Conservation (phyloP, 768 basidiomycete genomes). For the Pseudohyphozyma bogoriensis region DNA sequence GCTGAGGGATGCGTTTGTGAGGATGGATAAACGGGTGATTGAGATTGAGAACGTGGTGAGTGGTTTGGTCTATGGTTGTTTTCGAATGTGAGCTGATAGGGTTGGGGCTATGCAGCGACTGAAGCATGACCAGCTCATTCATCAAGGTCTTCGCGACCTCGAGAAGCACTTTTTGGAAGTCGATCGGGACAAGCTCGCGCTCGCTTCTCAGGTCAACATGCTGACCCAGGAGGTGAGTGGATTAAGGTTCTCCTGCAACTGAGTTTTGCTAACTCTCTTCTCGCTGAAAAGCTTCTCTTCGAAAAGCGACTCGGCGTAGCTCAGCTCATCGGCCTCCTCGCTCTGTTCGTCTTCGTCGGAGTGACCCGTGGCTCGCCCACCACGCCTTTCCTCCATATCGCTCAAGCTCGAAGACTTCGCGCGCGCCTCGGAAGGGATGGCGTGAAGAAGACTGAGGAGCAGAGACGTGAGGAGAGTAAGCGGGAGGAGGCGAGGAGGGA, state of each 20-base stretch:
- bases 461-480: neutral
- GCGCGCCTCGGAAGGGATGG: neutral
- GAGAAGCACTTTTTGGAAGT: conserved; percentile 56
- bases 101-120: conserved; percentile 45
- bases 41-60: conserved; percentile 36
- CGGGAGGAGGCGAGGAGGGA: neutral
- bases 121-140: conserved; percentile 57
- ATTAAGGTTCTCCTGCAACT: conserved; percentile 3
- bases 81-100: neutral
- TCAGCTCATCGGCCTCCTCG: conserved; percentile 71
- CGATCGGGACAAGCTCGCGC: conserved; percentile 59
- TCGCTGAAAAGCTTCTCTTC: conserved; percentile 53
- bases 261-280: neutral
- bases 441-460: neutral
- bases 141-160: conserved; percentile 56
- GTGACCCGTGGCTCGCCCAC: conserved; percentile 61
- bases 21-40: conserved; percentile 68
- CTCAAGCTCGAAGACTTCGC: neutral
- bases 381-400: conserved; percentile 27
- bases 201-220: conserved; percentile 60
- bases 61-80: neutral
- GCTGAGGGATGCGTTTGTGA: conserved; percentile 61
- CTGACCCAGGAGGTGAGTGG: conserved; percentile 84
- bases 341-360: conserved; percentile 74
- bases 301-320: conserved; percentile 84